Evolutionary conservation across 208 protist genomes (phyloP).

Genomic region (Lotmaria passim): DNA sequence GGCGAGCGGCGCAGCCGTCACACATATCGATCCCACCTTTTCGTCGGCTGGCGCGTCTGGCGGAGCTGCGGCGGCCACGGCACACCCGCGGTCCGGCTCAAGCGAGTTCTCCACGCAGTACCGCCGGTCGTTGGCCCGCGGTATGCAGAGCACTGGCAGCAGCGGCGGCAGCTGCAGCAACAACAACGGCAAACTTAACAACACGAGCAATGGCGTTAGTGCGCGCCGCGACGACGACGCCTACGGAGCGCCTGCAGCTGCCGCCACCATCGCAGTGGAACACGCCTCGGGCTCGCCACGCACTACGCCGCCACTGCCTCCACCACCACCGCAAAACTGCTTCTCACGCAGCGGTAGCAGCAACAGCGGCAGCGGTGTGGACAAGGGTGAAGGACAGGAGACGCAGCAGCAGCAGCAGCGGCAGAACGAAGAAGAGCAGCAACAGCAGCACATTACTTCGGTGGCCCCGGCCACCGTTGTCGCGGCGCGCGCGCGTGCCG

Average conservation of each 20-base stretch:
- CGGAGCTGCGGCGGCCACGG: background rate
- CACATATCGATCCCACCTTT: slow-evolving; percentile 3
- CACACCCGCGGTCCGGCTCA: slow-evolving; percentile 14
- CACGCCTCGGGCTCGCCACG: background rate
- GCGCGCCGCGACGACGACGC: background rate
- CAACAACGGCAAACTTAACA: background rate
- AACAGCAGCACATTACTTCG: slow-evolving; percentile 6
- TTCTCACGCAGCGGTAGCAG: background rate
- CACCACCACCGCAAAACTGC: background rate
- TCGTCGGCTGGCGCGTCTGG: background rate
- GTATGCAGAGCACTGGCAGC: background rate
- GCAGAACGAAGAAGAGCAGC: background rate
- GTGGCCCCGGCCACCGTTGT: background rate
- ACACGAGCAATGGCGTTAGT: background rate
- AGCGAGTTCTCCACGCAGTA: slow-evolving; percentile 10
- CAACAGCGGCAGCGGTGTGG: background rate
- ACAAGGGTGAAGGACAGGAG: background rate
- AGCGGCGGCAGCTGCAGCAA: background rate
- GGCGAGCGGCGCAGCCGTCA: background rate
- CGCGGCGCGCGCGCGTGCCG: slow-evolving; percentile 4
- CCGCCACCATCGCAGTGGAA: background rate
- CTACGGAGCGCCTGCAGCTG: background rate
- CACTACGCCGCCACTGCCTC: background rate
- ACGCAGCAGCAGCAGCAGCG: no score
- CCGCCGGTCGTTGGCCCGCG: slow-evolving; percentile 5